Evolutionary conservation across 768 basidiomycete species (phyloP), one percentile per base, ranked within the genome.

Genomic region (Mrakia frigida): DNA sequence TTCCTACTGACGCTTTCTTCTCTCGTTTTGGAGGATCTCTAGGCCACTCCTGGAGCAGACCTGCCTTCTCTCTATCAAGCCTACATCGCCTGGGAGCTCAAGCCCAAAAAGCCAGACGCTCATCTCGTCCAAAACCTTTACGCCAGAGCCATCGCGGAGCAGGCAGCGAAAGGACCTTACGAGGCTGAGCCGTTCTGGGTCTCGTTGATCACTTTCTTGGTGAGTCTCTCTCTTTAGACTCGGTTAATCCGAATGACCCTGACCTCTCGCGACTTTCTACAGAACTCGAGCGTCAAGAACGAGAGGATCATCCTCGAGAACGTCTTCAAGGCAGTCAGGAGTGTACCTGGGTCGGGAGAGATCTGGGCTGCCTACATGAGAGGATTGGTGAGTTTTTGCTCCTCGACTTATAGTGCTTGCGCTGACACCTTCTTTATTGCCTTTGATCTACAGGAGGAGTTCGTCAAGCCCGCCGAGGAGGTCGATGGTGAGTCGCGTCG

Each of bases 311-410:
- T 77, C 37, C 71, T 68, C 25, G 52, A 28, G 10, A 41, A 67
- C n/a, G 65, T 69, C 70, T 61, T 59, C 63, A 71, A 71, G 59
- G 92, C 91, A 16, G 81, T 88, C 14, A 87, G 91, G 75, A 92
- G 92, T 80, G 88, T 89, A 0, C 92, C 92, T 56, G 87, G 86
- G 25, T 91, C 87, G 46, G 92, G 92, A 28, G 90, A 91, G 80
- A 84, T 92, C 23, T 92, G 91, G 90, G 89, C 91, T 7, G 86
- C 89, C 59, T 92, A 91, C 81, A 88, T 94, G 18, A 88, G 91
- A 53, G 87, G 87, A 79, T 80, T 91, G 83, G 92, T 91, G 46
- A 72, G 46, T 65, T 9, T 39, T 1, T 21, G 60, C n/a, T n/a
- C n/a, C n/a, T 35, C 39, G 2, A 11, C 35, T 28, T 23, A 4